Evolutionary conservation across 441 rosid species (phyloP).

Genomic region (Brassica balearica): DNA sequence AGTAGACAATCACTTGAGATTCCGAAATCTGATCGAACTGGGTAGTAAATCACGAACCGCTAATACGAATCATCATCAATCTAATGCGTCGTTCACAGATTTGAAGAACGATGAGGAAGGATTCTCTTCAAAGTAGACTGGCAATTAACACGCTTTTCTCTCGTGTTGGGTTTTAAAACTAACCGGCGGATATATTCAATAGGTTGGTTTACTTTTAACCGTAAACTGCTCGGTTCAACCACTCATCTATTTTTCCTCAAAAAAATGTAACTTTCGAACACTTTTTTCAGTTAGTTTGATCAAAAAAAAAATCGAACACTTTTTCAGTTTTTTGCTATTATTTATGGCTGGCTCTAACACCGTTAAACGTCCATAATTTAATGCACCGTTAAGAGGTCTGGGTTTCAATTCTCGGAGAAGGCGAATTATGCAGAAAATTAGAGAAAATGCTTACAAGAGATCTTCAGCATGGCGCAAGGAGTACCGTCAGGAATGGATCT

Average conservation of each 20-base stretch:
- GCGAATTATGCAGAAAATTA: no score
- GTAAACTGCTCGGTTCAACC: not conserved
- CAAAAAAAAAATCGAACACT: no score
- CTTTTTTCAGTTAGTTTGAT: no score
- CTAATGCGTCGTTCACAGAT: not conserved
- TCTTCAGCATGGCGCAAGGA: no score
- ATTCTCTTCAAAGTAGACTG: not conserved
- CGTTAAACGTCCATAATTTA: no score
- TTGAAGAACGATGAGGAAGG: conserved; percentile 10
- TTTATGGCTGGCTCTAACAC: no score
- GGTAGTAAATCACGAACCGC: not conserved
- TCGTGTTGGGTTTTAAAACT: conserved; percentile 5
- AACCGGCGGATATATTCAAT: conserved; percentile 26
- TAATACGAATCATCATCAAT: not conserved
- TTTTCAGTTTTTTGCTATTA: no score
- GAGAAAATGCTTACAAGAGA: no score
- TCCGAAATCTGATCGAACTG: not conserved
- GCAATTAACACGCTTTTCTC: conserved; percentile 28
- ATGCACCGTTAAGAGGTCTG: no score
- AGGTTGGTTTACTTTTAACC: not conserved
- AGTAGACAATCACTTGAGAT: not conserved
- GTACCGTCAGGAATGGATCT: no score
- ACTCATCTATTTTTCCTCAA: not conserved
- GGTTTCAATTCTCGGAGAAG: no score
- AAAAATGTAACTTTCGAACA: no score